phyloP scores from a whole-genome alignment of 345 rosid genomes.

The Populus simonii region DNA sequence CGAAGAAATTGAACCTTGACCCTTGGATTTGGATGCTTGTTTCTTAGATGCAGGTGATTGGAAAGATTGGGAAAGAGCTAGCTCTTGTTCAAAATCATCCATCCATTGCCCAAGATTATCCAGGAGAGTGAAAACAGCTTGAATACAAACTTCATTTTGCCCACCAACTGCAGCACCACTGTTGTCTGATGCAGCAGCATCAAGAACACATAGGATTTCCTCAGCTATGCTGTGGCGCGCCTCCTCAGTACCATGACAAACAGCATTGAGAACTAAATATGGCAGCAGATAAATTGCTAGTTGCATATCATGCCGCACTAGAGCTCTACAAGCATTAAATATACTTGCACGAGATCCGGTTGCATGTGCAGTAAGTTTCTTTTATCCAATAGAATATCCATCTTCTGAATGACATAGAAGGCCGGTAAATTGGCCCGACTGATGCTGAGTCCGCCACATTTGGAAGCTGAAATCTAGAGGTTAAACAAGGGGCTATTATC shows the following conservation, averaged over 20 bases:
- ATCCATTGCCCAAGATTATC: conserved; percentile 99
- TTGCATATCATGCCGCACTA: conserved; percentile 97
- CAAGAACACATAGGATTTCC: conserved; percentile 83
- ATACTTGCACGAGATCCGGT: conserved; percentile 82
- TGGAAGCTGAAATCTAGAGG: conserved; percentile 95
- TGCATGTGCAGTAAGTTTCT: conserved; percentile 78
- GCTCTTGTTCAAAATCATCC: conserved; percentile 80
- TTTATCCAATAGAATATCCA: conserved; percentile 90
- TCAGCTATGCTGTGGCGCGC: conserved; percentile 78
- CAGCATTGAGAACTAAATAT: conserved; percentile 78
- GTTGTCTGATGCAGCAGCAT: conserved; percentile 78
- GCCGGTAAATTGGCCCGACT: conserved; percentile 72
- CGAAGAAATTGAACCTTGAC: conserved; percentile 42
- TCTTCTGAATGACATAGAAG: conserved; percentile 93
- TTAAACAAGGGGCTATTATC: conserved; percentile 92
- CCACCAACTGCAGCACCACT: conserved; percentile 61
- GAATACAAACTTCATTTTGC: conserved; percentile 90
- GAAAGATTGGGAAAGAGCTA: conserved; percentile 69
- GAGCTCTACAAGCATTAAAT: conserved; percentile 90
- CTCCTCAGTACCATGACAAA: conserved; percentile 83
- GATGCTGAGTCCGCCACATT: conserved; percentile 68
- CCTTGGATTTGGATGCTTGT: conserved; percentile 57
- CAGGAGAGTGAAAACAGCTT: conserved; percentile 91
- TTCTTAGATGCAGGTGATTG: conserved; percentile 57
- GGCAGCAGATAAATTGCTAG: conserved; percentile 85